Evolutionary conservation across 768 basidiomycete genomes (phyloP), one percentile per base, ranked within the genome.

Genomic region (Mrakia gelida): DNA sequence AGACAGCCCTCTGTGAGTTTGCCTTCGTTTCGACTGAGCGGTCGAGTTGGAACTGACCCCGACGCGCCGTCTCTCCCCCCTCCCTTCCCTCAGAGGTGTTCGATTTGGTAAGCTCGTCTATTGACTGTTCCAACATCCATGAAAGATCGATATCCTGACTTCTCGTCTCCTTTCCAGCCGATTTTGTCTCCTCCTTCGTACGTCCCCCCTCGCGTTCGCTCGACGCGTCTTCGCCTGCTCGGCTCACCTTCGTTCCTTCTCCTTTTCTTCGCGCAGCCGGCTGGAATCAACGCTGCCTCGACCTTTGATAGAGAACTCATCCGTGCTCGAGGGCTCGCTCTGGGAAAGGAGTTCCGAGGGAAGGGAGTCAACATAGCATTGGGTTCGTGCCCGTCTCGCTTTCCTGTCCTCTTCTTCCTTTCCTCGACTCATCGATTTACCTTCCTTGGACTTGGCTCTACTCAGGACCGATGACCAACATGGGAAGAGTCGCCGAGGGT

Each of bases 281-380:
- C 94, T n/a, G 92, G 89, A 0, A 86, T 97, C 80, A 94, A 92
- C 75, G 87, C 90, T 0, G 95, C 93, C 7, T 87, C 93, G 9
- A 92, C 95, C 8, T 79, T 74, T 15, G 78, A 79, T n/a, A 67
- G 73, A 52, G 52, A 52, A 15, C 73, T 79, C 16, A 75, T 79
- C 3, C 73, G 67, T 23, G 73, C 73, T 7, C 65, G 78, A 34
- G 78, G 73, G 7, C 65, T 70, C 13, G 78, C 78, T 26, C 2
- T 79, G 26, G 78, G 73, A 8, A 21, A 71, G 13, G 78, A 79
- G 59, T 71, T 70, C 38, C 6, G 71, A 34, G 77, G 45, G 18
- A 78, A 78, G 49, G 77, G 76, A n/a, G 71, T 77, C 43, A 73
- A 77, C 30, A 63, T 73, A 10, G 76, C 71, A 2, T 54, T 71